A percentile compares a stretch with the other conserved stretches of the same genome.
These are phyloP conservation scores for Pichia thaimueangensis DNA, from an alignment of 805 yeast genomes.

Conservation along the genomic window DNA sequence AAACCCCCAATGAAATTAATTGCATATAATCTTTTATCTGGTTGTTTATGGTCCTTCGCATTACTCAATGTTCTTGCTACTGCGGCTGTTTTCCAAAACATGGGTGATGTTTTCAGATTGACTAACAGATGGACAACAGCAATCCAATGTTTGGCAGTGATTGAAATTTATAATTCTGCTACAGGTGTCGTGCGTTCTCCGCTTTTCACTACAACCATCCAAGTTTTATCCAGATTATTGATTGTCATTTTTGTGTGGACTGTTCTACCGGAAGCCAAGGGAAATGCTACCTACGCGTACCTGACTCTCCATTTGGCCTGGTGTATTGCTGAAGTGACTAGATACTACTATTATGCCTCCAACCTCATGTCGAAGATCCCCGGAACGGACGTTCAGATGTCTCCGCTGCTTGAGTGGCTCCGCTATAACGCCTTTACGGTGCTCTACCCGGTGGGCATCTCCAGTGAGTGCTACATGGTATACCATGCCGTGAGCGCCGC, in stretches of 20 bases:
- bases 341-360: slow-evolving; percentile 83
- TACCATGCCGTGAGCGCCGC: slow-evolving; percentile 70
- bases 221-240: slow-evolving; percentile 78
- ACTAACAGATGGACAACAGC: slow-evolving; percentile 52
- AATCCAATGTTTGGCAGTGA: slow-evolving; percentile 72
- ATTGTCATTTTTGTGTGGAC: slow-evolving; percentile 79
- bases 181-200: slow-evolving; percentile 84
- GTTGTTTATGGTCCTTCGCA: slow-evolving; percentile 29
- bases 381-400: slow-evolving; percentile 33
- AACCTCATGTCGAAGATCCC: slow-evolving; percentile 33
- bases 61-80: slow-evolving; percentile 24
- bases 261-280: slow-evolving; percentile 66
- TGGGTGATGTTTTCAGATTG: slow-evolving; percentile 39
- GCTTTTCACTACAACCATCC: slow-evolving; percentile 73
- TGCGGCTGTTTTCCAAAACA: slow-evolving; percentile 36
- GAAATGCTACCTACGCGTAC: slow-evolving; percentile 53
- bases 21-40: slow-evolving; percentile 29
- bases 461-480: slow-evolving; percentile 68
- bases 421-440: slow-evolving; percentile 80
- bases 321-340: slow-evolving; percentile 89
- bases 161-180: slow-evolving; percentile 74
- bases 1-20: slow-evolving; percentile 26
- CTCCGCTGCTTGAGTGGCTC: slow-evolving; percentile 61
- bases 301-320: slow-evolving; percentile 71
- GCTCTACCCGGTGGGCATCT: slow-evolving; percentile 89